Conservation (phyloP, 2,329 filamentous ascomycete genomes). For the Polytolypa hystricis region DNA sequence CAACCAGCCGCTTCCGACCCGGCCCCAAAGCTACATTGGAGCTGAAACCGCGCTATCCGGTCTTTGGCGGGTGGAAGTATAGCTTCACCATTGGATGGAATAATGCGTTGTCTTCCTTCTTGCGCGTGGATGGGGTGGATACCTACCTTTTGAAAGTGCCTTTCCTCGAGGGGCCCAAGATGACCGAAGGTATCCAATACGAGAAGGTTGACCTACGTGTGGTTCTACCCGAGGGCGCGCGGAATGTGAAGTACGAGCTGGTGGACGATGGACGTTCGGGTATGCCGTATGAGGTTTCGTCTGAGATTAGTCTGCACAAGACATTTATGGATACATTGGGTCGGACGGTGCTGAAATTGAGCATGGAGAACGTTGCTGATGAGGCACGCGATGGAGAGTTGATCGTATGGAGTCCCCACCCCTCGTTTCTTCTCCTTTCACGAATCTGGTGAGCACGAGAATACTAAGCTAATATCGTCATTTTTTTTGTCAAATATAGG, state of each 20-base stretch:
- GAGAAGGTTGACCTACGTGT: slow-evolving; percentile 68
- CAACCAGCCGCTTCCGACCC: slow-evolving; percentile 73
- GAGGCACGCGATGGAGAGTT: slow-evolving; percentile 76
- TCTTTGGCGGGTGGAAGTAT: slow-evolving; percentile 97
- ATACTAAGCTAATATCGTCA: background rate
- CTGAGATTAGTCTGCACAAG: slow-evolving; percentile 55
- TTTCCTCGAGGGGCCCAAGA: slow-evolving; percentile 85
- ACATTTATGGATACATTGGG: slow-evolving; percentile 93
- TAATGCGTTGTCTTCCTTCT: slow-evolving; percentile 63
- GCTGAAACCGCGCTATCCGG: slow-evolving; percentile 85
- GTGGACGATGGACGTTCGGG: slow-evolving; percentile 66
- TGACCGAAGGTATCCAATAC: slow-evolving; percentile 76
- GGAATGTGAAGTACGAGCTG: slow-evolving; percentile 51
- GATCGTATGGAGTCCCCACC: slow-evolving; percentile 39
- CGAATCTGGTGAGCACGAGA: background rate
- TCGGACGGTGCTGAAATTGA: slow-evolving; percentile 69
- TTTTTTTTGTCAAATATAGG: slow-evolving; percentile 19
- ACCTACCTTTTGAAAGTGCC: slow-evolving; percentile 82
- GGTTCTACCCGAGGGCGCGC: slow-evolving; percentile 81
- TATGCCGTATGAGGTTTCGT: slow-evolving; percentile 41
- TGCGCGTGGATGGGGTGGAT: slow-evolving; percentile 54
- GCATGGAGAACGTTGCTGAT: slow-evolving; percentile 77
- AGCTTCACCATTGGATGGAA: slow-evolving; percentile 97
- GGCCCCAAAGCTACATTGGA: slow-evolving; percentile 57
- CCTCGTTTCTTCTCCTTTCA: background rate